phyloP scores from a whole-genome alignment of 768 basidiomycete genomes.

The Podaxis mareebaensis region DNA sequence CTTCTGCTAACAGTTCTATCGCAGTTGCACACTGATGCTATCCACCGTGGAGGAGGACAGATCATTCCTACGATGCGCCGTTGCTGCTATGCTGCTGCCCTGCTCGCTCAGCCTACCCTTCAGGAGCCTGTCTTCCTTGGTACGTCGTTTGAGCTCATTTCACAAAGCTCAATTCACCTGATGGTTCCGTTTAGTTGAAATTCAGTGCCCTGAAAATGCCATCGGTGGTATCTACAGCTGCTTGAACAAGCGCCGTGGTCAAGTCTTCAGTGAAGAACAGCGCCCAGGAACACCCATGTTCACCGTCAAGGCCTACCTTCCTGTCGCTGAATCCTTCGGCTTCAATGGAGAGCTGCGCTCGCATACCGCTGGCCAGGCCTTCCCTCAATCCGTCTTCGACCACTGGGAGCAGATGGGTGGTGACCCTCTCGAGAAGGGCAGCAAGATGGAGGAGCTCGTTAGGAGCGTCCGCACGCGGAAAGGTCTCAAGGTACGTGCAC shows the following conservation, averaged over 20 bases:
- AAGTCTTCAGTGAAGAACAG: constrained; percentile 98
- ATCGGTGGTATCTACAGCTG: constrained; percentile 96
- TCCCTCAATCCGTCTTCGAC: constrained; percentile 95
- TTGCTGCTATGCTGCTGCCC: constrained; percentile 92
- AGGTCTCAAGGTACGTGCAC: constrained; percentile 78
- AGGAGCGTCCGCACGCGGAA: constrained; percentile 85
- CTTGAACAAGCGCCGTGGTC: constrained; percentile 96
- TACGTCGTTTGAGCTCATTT: constrained; percentile 31
- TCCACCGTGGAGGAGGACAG: constrained; percentile 99
- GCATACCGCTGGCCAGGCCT: constrained; percentile 94
- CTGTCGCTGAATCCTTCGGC: constrained; percentile 91
- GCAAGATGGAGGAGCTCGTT: constrained; percentile 87
- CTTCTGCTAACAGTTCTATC: constrained; percentile 15
- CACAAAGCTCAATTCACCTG: background rate
- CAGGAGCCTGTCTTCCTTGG: constrained; percentile 97
- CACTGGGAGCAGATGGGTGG: constrained; percentile 89
- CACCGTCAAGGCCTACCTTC: constrained; percentile 96
- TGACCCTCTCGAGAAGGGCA: constrained; percentile 84
- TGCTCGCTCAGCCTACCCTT: constrained; percentile 87
- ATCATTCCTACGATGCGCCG: constrained; percentile 97
- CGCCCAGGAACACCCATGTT: constrained; percentile 98
- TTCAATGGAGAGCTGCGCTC: constrained; percentile 96
- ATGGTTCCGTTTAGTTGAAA: constrained; percentile 65
- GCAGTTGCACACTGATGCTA: constrained; percentile 96
- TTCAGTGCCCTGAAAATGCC: constrained; percentile 96